Evolutionary conservation across 768 basidiomycete genomes (phyloP).

Genomic region (Paxillus involutus): DNA sequence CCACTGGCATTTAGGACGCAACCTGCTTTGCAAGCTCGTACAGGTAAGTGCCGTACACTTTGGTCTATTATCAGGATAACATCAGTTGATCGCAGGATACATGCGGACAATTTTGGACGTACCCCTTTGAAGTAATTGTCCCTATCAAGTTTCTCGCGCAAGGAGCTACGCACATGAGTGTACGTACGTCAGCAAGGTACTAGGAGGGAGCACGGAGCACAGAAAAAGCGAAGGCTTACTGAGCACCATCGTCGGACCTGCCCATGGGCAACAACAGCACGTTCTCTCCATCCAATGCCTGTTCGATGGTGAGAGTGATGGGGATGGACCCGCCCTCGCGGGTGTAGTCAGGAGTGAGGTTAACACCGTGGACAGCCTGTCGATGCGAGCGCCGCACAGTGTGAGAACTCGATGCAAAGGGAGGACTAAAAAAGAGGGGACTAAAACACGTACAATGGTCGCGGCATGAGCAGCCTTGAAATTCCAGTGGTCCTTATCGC

Average conservation of each 20-base stretch:
- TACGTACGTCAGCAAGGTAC: neutral
- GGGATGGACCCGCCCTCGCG: conserved; percentile 89
- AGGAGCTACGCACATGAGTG: conserved; percentile 48
- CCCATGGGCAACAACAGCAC: conserved; percentile 89
- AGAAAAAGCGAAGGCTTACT: conserved; percentile 44
- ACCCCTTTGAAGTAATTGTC: conserved; percentile 84
- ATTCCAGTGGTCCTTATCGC: conserved; percentile 81
- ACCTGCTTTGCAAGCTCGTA: conserved; percentile 6
- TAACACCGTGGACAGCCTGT: conserved; percentile 45
- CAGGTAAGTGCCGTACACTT: conserved; percentile 15
- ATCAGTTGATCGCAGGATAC: neutral
- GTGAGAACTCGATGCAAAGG: no score
- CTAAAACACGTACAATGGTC: conserved; percentile 50
- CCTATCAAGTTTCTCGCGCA: conserved; percentile 90
- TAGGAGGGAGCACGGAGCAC: neutral
- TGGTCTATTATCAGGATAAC: conserved; percentile 6
- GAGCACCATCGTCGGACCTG: conserved; percentile 88
- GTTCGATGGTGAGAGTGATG: conserved; percentile 84
- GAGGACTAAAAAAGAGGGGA: neutral
- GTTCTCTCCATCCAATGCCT: conserved; percentile 67
- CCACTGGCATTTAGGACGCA: no score
- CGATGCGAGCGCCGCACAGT: neutral
- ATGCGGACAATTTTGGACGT: conserved; percentile 22
- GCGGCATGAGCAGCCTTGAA: conserved; percentile 81
- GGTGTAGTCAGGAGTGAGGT: conserved; percentile 69